Percentiles rank a stretch among this genome's conserved stretches.
These are phyloP conservation scores for Xerocomellus chrysenteron DNA, from an alignment of 768 basidiomycete species.

Conservation along the genomic window DNA sequence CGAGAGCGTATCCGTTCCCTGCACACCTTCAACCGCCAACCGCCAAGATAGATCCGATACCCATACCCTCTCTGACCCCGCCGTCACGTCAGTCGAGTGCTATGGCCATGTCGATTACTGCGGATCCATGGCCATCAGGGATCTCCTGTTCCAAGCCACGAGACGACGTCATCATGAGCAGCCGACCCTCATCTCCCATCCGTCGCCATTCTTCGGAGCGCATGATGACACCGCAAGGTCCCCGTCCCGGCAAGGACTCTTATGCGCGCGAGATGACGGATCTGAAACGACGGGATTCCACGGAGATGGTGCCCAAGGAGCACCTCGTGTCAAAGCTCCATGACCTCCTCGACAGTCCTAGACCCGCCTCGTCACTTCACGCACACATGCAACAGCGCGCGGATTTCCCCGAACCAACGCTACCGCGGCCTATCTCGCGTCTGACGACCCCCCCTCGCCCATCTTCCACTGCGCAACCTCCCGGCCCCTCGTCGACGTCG, in stretches of 20 bases:
- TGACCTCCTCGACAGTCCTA: conserved; percentile 46
- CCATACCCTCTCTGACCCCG: conserved; percentile 29
- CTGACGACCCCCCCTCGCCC: conserved; percentile 21
- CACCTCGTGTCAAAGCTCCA: conserved; percentile 42
- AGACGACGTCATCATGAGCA: conserved; percentile 29
- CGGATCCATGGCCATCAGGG: conserved; percentile 25
- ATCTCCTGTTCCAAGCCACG: conserved; percentile 28
- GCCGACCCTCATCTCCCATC: conserved; percentile 27
- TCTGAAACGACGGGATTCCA: conserved; percentile 19
- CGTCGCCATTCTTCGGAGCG: conserved; percentile 29
- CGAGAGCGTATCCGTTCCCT: conserved; percentile 24
- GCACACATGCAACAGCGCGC: conserved; percentile 34
- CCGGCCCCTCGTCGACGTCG: conserved; percentile 21
- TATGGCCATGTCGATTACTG: conserved; percentile 28
- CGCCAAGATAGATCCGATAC: conserved; percentile 25
- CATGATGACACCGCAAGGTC: conserved; percentile 9
- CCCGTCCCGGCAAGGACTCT: conserved; percentile 17
- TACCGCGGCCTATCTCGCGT: conserved; percentile 24
- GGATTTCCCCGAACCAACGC: conserved; percentile 25
- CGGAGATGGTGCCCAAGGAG: conserved; percentile 26
- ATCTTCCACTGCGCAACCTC: conserved; percentile 20
- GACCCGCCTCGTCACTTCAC: conserved; percentile 41
- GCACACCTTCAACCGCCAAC: conserved; percentile 25
- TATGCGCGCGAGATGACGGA: conserved; percentile 25
- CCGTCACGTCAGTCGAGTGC: conserved; percentile 28